Evolutionary conservation across 306 rosid genomes (phyloP), one percentile per base, ranked within the genome.

Genomic region (Malus orientalis): DNA sequence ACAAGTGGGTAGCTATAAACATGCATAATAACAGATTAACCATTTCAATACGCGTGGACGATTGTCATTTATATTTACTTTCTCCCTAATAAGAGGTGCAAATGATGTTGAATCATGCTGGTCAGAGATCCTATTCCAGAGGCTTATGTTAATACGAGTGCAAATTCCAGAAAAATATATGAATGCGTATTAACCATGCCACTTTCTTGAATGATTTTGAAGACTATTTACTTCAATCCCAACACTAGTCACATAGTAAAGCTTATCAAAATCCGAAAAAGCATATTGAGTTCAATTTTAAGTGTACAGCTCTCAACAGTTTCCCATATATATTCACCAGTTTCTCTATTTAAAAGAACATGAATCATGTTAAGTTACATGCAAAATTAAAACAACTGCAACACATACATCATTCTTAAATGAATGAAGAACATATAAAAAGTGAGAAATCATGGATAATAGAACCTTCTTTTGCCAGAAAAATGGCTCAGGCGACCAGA

Each of bases 401-500:
- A 69, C 2, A 71, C 36, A 53, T 38, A 42, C 8, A 51, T 71
- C 6, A 2, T 18, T 19, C 7, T 11, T 54, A 8, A 18, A 44
- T 20, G 4, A 27, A 15, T 6, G 45, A 36, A 72, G 54, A 5
- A 59, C 64, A 59, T 59, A 59, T 59, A 13, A 59, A 11, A 59
- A 22, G 30, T 22, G 64, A 59, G 32, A 59, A 20, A 58, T 22
- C 11, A 10, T n/a, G 30, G 16, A 61, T 27, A 42, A 11, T 29
- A 12, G 14, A 57, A 91, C 96, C 96, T 92, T 76, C 85, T 78
- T 71, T 83, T 82, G 70, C 97, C 91, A 0, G 97, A 92, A 67
- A 92, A 92, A 47, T 89, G 96, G 76, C 82, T 88, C 22, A 92
- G 79, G 68, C 88, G 88, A 7, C 84, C 88, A 0, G 96, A 92